Conservation (phyloP, 768 basidiomycete species). For the Collybiopsis confluens region DNA sequence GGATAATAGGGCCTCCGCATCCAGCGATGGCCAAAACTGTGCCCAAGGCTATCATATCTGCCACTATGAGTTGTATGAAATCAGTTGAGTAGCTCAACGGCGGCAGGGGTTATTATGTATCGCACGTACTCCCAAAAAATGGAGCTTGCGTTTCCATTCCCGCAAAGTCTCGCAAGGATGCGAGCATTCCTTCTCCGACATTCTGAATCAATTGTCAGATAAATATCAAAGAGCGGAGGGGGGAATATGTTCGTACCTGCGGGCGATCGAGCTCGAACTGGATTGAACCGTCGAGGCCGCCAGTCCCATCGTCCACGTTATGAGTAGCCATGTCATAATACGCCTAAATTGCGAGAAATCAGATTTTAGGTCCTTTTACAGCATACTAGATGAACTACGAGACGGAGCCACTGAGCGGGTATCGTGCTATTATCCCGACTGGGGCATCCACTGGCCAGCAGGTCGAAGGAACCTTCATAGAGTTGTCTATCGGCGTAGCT, state of each 20-base stretch:
- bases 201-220: slow-evolving; percentile 26
- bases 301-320: slow-evolving; percentile 13
- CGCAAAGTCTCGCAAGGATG: slow-evolving; percentile 39
- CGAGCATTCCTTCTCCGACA: slow-evolving; percentile 41
- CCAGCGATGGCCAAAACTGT: slow-evolving; percentile 5
- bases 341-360: slow-evolving; percentile 10
- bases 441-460: not conserved
- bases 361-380: not conserved
- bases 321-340: slow-evolving; percentile 18
- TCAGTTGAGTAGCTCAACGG: too few relatives aligned
- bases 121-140: slow-evolving; percentile 11
- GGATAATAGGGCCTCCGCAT: slow-evolving; percentile 19
- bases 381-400: slow-evolving; percentile 5
- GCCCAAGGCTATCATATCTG: slow-evolving; percentile 18
- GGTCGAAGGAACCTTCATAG: not conserved
- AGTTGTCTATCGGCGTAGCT: not conserved
- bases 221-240: too few relatives aligned
- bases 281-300: slow-evolving; percentile 20
- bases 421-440: slow-evolving; percentile 8
- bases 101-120: not conserved
- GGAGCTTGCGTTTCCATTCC: slow-evolving; percentile 15
- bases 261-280: slow-evolving; percentile 15
- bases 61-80: slow-evolving; percentile 6
- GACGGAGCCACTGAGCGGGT: slow-evolving; percentile 15
- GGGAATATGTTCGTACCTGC: slow-evolving; percentile 4